Evolutionary conservation across 441 rosid species (phyloP), one percentile per base, ranked within the genome.

Genomic region (California macrophylla): DNA sequence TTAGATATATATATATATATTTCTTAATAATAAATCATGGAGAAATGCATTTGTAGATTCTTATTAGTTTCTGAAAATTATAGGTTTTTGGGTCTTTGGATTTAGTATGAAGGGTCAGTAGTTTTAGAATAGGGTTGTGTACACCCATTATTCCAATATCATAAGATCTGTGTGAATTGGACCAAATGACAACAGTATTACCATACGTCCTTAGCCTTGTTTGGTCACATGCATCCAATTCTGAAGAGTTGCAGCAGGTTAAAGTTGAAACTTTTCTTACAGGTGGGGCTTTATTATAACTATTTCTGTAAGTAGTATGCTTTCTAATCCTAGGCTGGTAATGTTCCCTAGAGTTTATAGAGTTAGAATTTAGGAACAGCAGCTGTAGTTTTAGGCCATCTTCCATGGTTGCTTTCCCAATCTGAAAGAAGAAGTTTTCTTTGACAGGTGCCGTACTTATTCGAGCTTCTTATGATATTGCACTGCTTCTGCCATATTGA

Each of bases 401-500:
- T 58, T 34, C 36, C 23, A 0, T 21, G 25, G 40, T 36, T 36
- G 10, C 40, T 23, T 60, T 21, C 0, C 30, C 18, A 0, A 24
- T 32, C 50, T 12, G 29, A 12, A 13, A 13, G 15, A 18, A 8
- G 24, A 52, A n/a, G 28, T 30, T 69, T 13, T 36, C 2, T 32
- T 73, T 71, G 64, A 71, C 67, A 66, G 20, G 61, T 36, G 10
- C 9, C 9, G 9, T 24, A 62, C 67, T 74, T 36, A 65, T 68
- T 40, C 52, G 68, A 66, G 34, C 67, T 65, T 30, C 67, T 79
- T 60, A 64, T 64, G 66, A 70, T 66, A 67, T 72, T 77, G 72
- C 67, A 69, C 38, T 42, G 64, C 72, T 62, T 52, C 71, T 63
- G 16, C 83, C 52, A 23, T 72, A 75, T 66, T 54, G 74, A 66